Percentiles rank a stretch among this genome's conserved stretches.
Evolutionary conservation across 73 alveolate genomes (phyloP).

Genomic region (Tetrahymena thermophila): DNA sequence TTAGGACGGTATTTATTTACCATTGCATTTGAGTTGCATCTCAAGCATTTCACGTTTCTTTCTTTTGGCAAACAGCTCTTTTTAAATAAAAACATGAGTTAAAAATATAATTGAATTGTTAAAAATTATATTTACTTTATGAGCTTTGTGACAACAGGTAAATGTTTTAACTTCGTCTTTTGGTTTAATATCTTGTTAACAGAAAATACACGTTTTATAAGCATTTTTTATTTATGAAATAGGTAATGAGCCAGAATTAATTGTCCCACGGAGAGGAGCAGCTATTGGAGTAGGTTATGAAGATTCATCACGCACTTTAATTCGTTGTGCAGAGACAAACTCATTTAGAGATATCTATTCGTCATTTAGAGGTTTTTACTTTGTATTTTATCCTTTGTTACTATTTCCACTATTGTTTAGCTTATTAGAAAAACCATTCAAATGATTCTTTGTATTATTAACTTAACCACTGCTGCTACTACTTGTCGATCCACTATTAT

Average conservation of each 20-base stretch:
- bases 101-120: background rate
- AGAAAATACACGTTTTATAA: background rate
- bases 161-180: background rate
- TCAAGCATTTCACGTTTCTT: background rate
- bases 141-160: background rate
- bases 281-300: background rate
- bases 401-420: background rate
- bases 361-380: background rate
- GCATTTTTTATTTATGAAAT: background rate
- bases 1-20: background rate
- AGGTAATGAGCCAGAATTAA: background rate
- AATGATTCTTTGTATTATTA: background rate
- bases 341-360: background rate
- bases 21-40: background rate
- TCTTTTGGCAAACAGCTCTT: background rate
- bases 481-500: background rate
- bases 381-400: background rate
- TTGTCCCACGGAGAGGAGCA: background rate
- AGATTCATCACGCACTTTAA: background rate
- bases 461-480: background rate
- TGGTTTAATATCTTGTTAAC: background rate
- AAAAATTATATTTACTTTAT: background rate
- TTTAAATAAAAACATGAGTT: background rate
- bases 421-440: background rate
- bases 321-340: background rate